Evolutionary conservation across 2,329 filamentous ascomycete species (phyloP), one percentile per base, ranked within the genome.

Genomic region (Cladophialophora bantiana): DNA sequence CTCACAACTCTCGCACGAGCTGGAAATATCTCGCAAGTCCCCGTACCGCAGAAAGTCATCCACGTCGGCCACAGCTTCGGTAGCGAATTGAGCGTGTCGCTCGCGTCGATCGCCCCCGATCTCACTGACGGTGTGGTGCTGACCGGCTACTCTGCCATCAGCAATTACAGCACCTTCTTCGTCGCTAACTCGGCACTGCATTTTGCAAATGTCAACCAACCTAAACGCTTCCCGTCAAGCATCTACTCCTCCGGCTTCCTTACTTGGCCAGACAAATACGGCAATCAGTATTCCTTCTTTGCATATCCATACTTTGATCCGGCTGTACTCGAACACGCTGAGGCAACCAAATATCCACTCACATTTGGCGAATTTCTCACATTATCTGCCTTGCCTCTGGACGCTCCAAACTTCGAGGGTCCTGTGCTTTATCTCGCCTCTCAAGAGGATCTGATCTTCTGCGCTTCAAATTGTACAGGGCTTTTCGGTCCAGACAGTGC

Each of bases 281-380:
- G 83, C 35, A 82, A 82, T 26, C 70, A 71, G 38, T 66, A 56
- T 42, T 68, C 60, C 69, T 86, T 85, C 74, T 82, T 86, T 68
- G 77, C 78, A 2, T 84, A 86, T 1, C 81, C 79, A 2, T 78
- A 81, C 67, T 90, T 88, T 65, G 86, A 89, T 66, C 81, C 84
- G 1, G 78, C 73, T 2, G 76, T 90, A 12, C 78, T 88, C 36
- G 72, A 81, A 0, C 73, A 78, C 9, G 80, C 83, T 1, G 74
- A 75, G 50, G 58, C 69, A 31, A 69, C 62, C 32, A 75, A 75
- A 57, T 70, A 73, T 20, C 74, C 74, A 2, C 71, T 74, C 52
- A 71, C 74, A 0, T 35, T 74, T 9, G 73, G 74, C 26, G 74
- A 76, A 56, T 69, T 75, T n/a, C 20, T 76, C 18, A 71, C 72